phyloP scores from a whole-genome alignment of 495 filamentous ascomycete genomes.

The Penicillium arizonense region DNA sequence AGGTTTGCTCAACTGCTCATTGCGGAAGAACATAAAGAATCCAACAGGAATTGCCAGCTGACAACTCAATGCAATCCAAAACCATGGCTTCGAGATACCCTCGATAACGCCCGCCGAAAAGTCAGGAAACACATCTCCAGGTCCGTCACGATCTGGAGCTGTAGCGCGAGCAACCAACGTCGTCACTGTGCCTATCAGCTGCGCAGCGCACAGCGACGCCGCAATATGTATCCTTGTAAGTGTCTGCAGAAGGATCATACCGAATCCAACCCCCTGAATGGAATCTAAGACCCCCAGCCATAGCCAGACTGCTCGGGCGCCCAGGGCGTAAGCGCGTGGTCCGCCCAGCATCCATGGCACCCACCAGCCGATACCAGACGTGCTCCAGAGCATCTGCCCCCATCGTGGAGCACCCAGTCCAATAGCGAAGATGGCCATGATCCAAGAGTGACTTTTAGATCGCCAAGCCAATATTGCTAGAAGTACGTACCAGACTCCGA shows the following conservation, averaged over 20 bases:
- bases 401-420: slow-evolving; percentile 47
- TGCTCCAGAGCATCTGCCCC: slow-evolving; percentile 49
- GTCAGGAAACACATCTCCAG: slow-evolving; percentile 43
- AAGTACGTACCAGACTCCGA: slow-evolving; percentile 38
- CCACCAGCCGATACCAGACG: slow-evolving; percentile 42
- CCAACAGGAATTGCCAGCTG: slow-evolving; percentile 63
- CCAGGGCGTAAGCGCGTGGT: slow-evolving; percentile 36
- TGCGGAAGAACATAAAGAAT: slow-evolving; percentile 67
- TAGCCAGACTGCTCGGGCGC: slow-evolving; percentile 45
- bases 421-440: slow-evolving; percentile 49
- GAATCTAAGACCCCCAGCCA: slow-evolving; percentile 49
- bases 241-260: slow-evolving; percentile 48
- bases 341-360: slow-evolving; percentile 43
- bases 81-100: slow-evolving; percentile 56
- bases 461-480: slow-evolving; percentile 38
- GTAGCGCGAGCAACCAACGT: slow-evolving; percentile 46
- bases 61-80: slow-evolving; percentile 63
- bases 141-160: slow-evolving; percentile 42
- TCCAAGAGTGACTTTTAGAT: slow-evolving; percentile 45
- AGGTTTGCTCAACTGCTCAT: slow-evolving; percentile 65
- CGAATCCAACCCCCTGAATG: slow-evolving; percentile 47
- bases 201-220: slow-evolving; percentile 45
- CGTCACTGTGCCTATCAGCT: slow-evolving; percentile 48
- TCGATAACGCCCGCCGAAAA: slow-evolving; percentile 29
- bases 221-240: slow-evolving; percentile 46